Evolutionary conservation across 306 rosid genomes (phyloP).

Genomic region (Nissolia schottii): DNA sequence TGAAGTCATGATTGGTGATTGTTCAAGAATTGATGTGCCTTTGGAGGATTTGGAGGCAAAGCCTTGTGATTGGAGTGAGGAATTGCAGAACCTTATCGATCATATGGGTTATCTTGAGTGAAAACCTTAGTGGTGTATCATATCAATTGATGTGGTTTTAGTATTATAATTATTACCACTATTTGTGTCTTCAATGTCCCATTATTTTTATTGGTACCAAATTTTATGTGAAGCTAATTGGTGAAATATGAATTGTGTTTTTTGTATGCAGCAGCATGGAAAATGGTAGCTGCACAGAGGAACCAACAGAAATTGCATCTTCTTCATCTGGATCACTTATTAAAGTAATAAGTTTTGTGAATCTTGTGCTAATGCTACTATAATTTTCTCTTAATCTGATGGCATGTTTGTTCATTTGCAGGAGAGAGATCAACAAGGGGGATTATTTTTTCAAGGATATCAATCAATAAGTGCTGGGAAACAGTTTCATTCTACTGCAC

Average conservation of each 20-base stretch:
- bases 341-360: background rate
- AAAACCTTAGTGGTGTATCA: conserved; percentile 9
- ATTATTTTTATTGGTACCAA: background rate
- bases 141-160: background rate
- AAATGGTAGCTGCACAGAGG: conserved; percentile 34
- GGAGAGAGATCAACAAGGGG: conserved; percentile 1
- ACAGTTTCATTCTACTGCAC: background rate
- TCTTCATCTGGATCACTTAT: conserved; percentile 36
- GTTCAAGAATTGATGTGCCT: conserved; percentile 36
- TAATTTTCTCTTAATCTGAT: background rate
- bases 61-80: conserved; percentile 49
- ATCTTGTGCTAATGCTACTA: background rate
- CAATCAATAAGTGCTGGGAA: background rate
- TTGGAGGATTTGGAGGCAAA: conserved; percentile 42
- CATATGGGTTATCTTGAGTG: conserved; percentile 53
- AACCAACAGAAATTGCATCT: conserved; percentile 28
- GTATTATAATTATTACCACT: background rate
- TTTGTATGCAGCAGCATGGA: conserved; percentile 39
- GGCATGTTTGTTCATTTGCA: conserved; percentile 12
- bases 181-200: background rate
- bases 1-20: conserved; percentile 34
- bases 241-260: background rate
- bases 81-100: conserved; percentile 51
- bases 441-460: background rate
- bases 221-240: background rate